Conservation (phyloP, 2,329 filamentous ascomycete species). For the Xylaria sp. region DNA sequence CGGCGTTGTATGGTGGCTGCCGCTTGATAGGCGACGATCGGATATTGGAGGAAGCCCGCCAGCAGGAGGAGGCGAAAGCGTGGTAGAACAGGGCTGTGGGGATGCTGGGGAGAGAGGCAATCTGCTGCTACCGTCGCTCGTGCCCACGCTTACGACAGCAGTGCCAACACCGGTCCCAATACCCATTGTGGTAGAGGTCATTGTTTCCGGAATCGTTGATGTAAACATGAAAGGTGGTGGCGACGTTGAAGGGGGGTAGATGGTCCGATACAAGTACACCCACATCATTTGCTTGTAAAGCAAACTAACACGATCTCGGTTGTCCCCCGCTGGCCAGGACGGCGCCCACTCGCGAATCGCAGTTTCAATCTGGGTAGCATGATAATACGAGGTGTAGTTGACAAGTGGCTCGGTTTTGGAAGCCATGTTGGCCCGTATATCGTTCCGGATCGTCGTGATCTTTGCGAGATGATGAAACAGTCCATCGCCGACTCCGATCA, state of each 20-base stretch:
- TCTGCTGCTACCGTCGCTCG: slow-evolving; percentile 17
- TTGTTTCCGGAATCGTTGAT: slow-evolving; percentile 29
- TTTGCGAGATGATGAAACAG: slow-evolving; percentile 81
- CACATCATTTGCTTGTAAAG: slow-evolving; percentile 74
- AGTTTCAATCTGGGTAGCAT: slow-evolving; percentile 79
- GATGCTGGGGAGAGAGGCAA: slow-evolving; percentile 35
- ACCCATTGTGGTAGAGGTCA: slow-evolving; percentile 49
- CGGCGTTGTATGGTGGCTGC: slow-evolving; percentile 27
- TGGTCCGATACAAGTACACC: slow-evolving; percentile 70
- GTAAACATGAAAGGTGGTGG: slow-evolving; percentile 35
- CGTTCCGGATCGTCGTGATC: slow-evolving; percentile 80
- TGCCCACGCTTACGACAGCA: neutral
- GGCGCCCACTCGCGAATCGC: slow-evolving; percentile 80
- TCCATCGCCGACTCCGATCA: slow-evolving; percentile 84
- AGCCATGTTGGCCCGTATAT: slow-evolving; percentile 74
- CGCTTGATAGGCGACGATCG: slow-evolving; percentile 31
- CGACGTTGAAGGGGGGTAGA: slow-evolving; percentile 61
- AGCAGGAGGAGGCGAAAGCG: slow-evolving; percentile 28
- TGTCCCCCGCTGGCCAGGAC: slow-evolving; percentile 65
- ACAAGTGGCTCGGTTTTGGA: slow-evolving; percentile 72
- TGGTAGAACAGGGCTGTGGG: slow-evolving; percentile 27
- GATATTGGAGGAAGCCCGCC: slow-evolving; percentile 10
- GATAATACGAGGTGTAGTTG: slow-evolving; percentile 76
- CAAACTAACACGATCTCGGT: slow-evolving; percentile 64
- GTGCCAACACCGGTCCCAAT: neutral